Conservation (phyloP, 2,329 filamentous ascomycete species). For the Venturia asperata region DNA sequence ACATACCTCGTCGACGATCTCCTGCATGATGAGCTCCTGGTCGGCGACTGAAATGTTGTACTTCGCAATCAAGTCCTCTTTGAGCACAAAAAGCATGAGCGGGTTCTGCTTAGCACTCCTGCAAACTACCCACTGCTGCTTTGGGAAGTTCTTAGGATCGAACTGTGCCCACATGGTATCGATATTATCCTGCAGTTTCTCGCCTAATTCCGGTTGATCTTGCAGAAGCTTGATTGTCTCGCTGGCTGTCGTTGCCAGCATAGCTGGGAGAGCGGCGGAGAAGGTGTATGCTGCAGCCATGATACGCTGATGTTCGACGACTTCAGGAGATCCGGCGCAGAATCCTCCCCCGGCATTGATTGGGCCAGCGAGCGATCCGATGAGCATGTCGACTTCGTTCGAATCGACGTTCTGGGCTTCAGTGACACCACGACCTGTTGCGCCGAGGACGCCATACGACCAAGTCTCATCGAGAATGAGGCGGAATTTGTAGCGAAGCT, state of each 20-base stretch:
- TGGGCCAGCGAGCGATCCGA: slow-evolving; percentile 83
- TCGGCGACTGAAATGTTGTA: slow-evolving; percentile 64
- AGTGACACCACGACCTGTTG: slow-evolving; percentile 84
- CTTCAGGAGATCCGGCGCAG: slow-evolving; percentile 84
- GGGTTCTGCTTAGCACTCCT: slow-evolving; percentile 80
- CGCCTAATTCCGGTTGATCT: slow-evolving; percentile 74
- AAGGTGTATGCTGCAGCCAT: slow-evolving; percentile 89
- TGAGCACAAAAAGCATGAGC: slow-evolving; percentile 73
- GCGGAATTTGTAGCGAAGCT: slow-evolving; percentile 95
- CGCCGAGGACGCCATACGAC: slow-evolving; percentile 90
- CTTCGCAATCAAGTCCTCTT: slow-evolving; percentile 69
- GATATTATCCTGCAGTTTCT: slow-evolving; percentile 76
- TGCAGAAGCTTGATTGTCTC: slow-evolving; percentile 84
- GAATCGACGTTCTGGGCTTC: slow-evolving; percentile 96
- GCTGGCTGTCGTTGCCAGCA: slow-evolving; percentile 84
- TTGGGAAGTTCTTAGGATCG: slow-evolving; percentile 84
- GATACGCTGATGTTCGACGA: slow-evolving; percentile 93
- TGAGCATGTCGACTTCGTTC: slow-evolving; percentile 90
- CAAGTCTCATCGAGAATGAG: slow-evolving; percentile 95
- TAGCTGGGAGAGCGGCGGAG: slow-evolving; percentile 73
- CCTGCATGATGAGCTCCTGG: slow-evolving; percentile 77
- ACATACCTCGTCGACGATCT: slow-evolving; percentile 91
- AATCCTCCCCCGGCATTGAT: slow-evolving; percentile 92
- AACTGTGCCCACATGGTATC: slow-evolving; percentile 78
- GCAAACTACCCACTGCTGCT: slow-evolving; percentile 86